phyloP scores from a whole-genome alignment of 1,284 basidiomycete genomes.

The Trichosporon faecale region DNA sequence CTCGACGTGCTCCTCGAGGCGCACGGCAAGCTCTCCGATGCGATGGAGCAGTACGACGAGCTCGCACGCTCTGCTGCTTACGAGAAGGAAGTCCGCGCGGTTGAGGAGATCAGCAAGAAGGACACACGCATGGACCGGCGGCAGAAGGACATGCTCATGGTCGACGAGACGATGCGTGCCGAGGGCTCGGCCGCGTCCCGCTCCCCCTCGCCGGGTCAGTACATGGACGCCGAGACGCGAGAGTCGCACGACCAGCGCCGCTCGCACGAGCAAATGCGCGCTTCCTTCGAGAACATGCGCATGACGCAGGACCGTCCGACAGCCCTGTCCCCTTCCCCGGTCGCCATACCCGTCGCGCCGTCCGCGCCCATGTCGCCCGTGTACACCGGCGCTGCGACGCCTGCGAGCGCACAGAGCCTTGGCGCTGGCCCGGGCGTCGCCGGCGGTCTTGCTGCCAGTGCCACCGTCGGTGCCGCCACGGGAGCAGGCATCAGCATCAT shows the following conservation, averaged over 20 bases:
- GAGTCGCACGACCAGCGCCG: background rate
- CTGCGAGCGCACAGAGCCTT: background rate
- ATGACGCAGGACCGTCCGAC: background rate
- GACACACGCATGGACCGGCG: slow-evolving; percentile 46
- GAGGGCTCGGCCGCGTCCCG: slow-evolving; percentile 37
- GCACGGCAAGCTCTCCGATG: slow-evolving; percentile 39
- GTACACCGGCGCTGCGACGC: background rate
- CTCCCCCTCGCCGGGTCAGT: slow-evolving; percentile 39
- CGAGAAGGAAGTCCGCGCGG: slow-evolving; percentile 44
- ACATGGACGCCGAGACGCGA: background rate
- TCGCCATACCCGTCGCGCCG: background rate
- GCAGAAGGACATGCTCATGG: slow-evolving; percentile 24
- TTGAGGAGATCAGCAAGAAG: slow-evolving; percentile 49
- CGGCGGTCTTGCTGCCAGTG: background rate
- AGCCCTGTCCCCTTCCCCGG: background rate
- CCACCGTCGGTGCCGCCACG: background rate
- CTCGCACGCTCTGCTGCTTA: slow-evolving; percentile 38
- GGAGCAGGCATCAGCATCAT: background rate
- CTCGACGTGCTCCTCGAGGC: slow-evolving; percentile 46
- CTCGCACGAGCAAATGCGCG: background rate
- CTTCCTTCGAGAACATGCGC: background rate
- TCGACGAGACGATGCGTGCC: slow-evolving; percentile 7
- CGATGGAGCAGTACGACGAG: slow-evolving; percentile 47
- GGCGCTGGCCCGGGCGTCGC: background rate
- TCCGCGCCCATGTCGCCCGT: background rate